These are phyloP conservation scores for Flaveria brownii DNA, from an alignment of 129 eudicot species.

Conservation along the genomic window DNA sequence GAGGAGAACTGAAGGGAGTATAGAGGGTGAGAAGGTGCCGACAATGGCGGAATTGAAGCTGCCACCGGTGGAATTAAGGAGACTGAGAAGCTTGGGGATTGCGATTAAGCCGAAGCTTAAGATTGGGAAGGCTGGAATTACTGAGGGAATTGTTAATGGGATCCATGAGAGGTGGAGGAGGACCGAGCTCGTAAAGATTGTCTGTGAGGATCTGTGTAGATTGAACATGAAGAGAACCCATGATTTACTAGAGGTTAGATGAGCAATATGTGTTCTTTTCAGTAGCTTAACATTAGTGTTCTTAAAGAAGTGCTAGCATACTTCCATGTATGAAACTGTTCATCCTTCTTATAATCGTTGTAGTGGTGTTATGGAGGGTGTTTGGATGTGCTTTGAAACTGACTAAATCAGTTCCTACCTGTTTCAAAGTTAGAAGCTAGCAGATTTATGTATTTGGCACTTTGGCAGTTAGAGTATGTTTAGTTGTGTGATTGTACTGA, in stretches of 20 bases:
- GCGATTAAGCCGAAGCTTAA: slow-evolving; percentile 63
- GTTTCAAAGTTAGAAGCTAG: slow-evolving; percentile 2
- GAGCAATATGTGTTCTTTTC: not conserved
- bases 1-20: slow-evolving; percentile 37
- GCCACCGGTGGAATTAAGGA: slow-evolving; percentile 54
- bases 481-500: slow-evolving; percentile 3
- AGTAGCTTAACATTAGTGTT: slow-evolving; percentile 1
- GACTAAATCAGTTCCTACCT: not conserved
- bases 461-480: not conserved
- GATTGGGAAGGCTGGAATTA: slow-evolving; percentile 89
- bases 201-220: slow-evolving; percentile 76
- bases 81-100: slow-evolving; percentile 72
- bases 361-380: not conserved
- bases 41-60: slow-evolving; percentile 78
- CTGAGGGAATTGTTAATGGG: slow-evolving; percentile 96
- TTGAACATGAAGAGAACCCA: slow-evolving; percentile 96
- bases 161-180: slow-evolving; percentile 94
- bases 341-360: slow-evolving; percentile 2
- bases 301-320: not conserved
- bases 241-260: slow-evolving; percentile 80
- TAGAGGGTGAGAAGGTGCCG: slow-evolving; percentile 44
- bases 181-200: slow-evolving; percentile 71
- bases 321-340: not conserved
- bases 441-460: not conserved
- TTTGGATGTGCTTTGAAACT: slow-evolving; percentile 1